Evolutionary conservation across 2,329 filamentous ascomycete genomes (phyloP).

Genomic region (Botrytis elliptica): DNA sequence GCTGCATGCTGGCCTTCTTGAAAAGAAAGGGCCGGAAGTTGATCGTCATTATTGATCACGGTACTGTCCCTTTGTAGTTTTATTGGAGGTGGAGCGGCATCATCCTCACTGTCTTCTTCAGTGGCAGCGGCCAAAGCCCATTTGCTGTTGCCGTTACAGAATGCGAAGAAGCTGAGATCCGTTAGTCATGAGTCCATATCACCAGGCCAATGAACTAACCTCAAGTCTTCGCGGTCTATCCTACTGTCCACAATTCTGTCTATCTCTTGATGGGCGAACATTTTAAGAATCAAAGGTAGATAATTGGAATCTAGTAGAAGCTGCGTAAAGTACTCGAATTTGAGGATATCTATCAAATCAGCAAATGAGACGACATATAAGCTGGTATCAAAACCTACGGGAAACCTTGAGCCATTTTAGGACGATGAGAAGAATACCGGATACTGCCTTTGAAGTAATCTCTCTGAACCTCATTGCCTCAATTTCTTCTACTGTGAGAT

Average conservation of each 20-base stretch:
- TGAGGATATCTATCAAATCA: conserved; percentile 69
- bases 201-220: conserved; percentile 50
- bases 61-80: conserved; percentile 50
- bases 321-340: conserved; percentile 94
- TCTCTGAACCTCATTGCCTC: conserved; percentile 81
- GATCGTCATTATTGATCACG: conserved; percentile 46
- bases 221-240: conserved; percentile 77
- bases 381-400: conserved; percentile 57
- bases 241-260: conserved; percentile 85
- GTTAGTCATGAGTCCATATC: conserved; percentile 23
- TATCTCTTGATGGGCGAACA: conserved; percentile 91
- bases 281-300: conserved; percentile 84
- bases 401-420: conserved; percentile 96
- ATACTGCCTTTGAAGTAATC: conserved; percentile 86
- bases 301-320: conserved; percentile 94
- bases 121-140: conserved; percentile 37
- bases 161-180: conserved; percentile 74
- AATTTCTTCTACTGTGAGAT: conserved; percentile 68
- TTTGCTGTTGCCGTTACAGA: conserved; percentile 72
- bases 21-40: conserved; percentile 37
- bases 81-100: conserved; percentile 83
- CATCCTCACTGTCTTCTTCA: conserved; percentile 57
- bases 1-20: conserved; percentile 35
- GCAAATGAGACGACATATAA: conserved; percentile 21
- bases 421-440: conserved; percentile 81